Conservation (phyloP, 495 filamentous ascomycete species). For the Penicillium soppii region DNA sequence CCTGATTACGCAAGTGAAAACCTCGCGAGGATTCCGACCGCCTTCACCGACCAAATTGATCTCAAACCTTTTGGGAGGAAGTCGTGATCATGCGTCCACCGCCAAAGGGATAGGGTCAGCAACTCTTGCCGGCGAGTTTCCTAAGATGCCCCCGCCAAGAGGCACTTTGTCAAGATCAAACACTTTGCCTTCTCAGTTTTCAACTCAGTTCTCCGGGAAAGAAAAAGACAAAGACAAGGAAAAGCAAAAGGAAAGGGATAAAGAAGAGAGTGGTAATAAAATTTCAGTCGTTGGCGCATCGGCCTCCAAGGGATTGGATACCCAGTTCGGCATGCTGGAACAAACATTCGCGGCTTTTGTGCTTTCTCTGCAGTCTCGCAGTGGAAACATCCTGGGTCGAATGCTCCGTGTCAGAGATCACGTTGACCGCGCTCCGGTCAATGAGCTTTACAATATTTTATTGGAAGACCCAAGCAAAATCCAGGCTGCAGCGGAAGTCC, state of each 20-base stretch:
- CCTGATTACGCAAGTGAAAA: slow-evolving; percentile 55
- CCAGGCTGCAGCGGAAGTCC: slow-evolving; percentile 69
- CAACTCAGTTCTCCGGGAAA: slow-evolving; percentile 32
- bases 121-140: slow-evolving; percentile 37
- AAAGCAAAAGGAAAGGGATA: slow-evolving; percentile 13
- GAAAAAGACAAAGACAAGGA: slow-evolving; percentile 24
- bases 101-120: slow-evolving; percentile 39
- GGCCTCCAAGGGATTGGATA: slow-evolving; percentile 32
- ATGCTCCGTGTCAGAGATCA: slow-evolving; percentile 66
- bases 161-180: slow-evolving; percentile 38
- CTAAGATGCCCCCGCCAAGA: slow-evolving; percentile 39
- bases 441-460: slow-evolving; percentile 87
- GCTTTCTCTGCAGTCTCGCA: slow-evolving; percentile 74
- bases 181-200: slow-evolving; percentile 41
- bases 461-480: slow-evolving; percentile 76
- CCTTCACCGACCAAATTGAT: slow-evolving; percentile 89
- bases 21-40: slow-evolving; percentile 60
- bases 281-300: slow-evolving; percentile 34
- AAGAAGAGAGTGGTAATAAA: slow-evolving; percentile 31
- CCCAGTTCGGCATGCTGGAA: slow-evolving; percentile 67
- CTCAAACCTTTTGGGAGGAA: slow-evolving; percentile 72
- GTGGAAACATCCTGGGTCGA: slow-evolving; percentile 80
- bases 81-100: slow-evolving; percentile 35
- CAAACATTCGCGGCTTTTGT: slow-evolving; percentile 85
- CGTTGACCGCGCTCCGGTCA: slow-evolving; percentile 76